Conservation (phyloP, 148 eudicot genomes). For the Tetragonia tetragonoides region DNA sequence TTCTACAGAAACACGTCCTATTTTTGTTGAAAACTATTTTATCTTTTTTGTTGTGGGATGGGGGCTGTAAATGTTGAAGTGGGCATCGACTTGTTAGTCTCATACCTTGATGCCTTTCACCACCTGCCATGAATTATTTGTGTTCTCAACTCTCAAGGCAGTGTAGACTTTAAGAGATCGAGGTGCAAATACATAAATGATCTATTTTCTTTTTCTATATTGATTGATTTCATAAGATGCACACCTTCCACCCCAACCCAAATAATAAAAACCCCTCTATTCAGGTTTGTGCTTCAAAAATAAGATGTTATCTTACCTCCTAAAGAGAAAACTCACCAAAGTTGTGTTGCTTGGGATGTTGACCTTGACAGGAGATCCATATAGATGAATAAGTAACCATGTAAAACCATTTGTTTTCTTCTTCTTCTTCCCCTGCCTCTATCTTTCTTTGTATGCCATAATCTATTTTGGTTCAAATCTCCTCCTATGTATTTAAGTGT, state of each 20-base stretch:
- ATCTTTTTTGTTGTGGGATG: background rate
- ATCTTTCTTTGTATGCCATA: background rate
- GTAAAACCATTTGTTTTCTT: too few relatives aligned
- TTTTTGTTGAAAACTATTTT: background rate
- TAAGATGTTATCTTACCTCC: background rate
- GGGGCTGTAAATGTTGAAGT: background rate
- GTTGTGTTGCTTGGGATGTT: background rate
- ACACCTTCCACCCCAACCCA: background rate
- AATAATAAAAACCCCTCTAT: too few relatives aligned
- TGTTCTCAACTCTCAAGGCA: background rate
- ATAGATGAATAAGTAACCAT: background rate
- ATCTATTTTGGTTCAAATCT: background rate
- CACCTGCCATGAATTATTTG: background rate
- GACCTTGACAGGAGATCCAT: background rate
- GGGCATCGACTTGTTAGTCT: background rate
- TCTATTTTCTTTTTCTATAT: background rate
- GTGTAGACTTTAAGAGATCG: background rate
- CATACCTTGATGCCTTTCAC: background rate
- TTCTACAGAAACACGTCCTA: background rate
- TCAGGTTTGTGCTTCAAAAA: too few relatives aligned
- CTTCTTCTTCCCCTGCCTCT: background rate
- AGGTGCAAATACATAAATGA: background rate
- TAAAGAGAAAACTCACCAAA: background rate
- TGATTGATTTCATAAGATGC: background rate
- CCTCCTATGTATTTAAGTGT: slow-evolving; percentile 4